Evolutionary conservation across 2,329 filamentous ascomycete species (phyloP), one percentile per base, ranked within the genome.

Genomic region (Cladosporium cucumerinum): DNA sequence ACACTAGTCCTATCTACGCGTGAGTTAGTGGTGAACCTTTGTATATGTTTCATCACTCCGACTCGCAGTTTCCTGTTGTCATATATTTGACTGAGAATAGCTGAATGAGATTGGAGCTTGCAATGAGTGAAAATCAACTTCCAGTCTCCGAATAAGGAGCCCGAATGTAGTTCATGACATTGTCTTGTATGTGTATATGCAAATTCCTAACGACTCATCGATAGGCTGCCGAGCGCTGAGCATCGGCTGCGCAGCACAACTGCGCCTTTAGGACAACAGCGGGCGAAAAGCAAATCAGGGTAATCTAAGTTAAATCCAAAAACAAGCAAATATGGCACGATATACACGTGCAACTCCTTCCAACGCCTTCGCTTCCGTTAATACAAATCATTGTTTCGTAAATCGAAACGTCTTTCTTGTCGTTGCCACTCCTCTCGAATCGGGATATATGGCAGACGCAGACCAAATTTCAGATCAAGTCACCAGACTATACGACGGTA

Each of bases 361-460:
- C 57, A 59, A 39, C 57, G 57, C 57, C 57, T 34, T 59, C 57
- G 57, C 57, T 59, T 39, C 34, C 55, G n/a, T 46, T 21, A 11
- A 32, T 18, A 39, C 36, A 25, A 58, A 46, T 39, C 55, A 46
- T 32, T 48, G 39, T 59, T 59, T 43, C 57, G 18, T 5, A 21
- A 23, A 8, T 43, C 55, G 39, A 59, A 48, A 59, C 16, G 14
- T 59, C 8, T 18, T 43, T 46, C 26, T n/a, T 25, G 6, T n/a
- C 1, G 25, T 18, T n/a, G 18, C 49, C 16, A 18, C 5, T 30
- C 14, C 16, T 30, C 5, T 30, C 18, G 18, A n/a, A 3, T 43
- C 16, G 34, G 18, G 34, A 39, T 3, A 5, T 5, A 18, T 18
- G 34, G 34, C 34, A 18, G 18, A 39, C 12, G 25, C 48, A 51